Percentiles rank a stretch among this genome's conserved stretches.
Evolutionary conservation across 2,329 filamentous ascomycete genomes (phyloP).

Genomic region (Scedosporium apiospermum): DNA sequence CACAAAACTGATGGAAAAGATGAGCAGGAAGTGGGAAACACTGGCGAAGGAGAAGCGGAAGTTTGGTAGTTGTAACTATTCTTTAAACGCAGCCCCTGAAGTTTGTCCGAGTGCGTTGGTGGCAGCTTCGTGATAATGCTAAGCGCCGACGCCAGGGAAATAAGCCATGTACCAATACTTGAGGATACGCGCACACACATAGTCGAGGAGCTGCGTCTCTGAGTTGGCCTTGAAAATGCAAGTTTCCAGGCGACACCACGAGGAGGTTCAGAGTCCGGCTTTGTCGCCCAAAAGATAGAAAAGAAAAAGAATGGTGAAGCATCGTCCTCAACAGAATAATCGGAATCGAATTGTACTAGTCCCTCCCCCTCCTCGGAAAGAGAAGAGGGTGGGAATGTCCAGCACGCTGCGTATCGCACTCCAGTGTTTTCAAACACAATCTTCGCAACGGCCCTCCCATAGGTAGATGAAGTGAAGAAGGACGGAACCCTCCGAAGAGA

Average conservation of each 20-base stretch:
- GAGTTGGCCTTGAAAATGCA: slow-evolving; percentile 3
- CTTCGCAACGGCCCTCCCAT: slow-evolving; percentile 90
- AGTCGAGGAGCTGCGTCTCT: slow-evolving; percentile 5
- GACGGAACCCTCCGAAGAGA: not conserved
- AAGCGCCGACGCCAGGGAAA: too few relatives aligned
- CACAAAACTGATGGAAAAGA: not conserved
- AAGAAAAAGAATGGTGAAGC: slow-evolving; percentile 29
- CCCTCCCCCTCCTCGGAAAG: slow-evolving; percentile 17
- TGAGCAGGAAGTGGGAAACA: not conserved
- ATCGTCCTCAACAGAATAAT: slow-evolving; percentile 80
- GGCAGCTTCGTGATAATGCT: too few relatives aligned
- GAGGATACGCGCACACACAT: too few relatives aligned
- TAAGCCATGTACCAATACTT: too few relatives aligned
- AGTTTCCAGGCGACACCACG: slow-evolving; percentile 10
- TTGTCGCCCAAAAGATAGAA: slow-evolving; percentile 6
- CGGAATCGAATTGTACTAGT: slow-evolving; percentile 72
- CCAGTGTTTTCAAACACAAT: slow-evolving; percentile 75
- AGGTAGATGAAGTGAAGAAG: slow-evolving; percentile 37
- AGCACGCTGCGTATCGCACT: slow-evolving; percentile 89
- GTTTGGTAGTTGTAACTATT: not conserved
- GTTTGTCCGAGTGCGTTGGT: too few relatives aligned
- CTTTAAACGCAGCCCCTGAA: too few relatives aligned
- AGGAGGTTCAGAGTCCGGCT: slow-evolving; percentile 10
- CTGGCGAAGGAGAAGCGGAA: too few relatives aligned
- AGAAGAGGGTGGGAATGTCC: slow-evolving; percentile 5